Evolutionary conservation across 257 asterid species (phyloP).

Genomic region (Ophiorrhiza pumila): DNA sequence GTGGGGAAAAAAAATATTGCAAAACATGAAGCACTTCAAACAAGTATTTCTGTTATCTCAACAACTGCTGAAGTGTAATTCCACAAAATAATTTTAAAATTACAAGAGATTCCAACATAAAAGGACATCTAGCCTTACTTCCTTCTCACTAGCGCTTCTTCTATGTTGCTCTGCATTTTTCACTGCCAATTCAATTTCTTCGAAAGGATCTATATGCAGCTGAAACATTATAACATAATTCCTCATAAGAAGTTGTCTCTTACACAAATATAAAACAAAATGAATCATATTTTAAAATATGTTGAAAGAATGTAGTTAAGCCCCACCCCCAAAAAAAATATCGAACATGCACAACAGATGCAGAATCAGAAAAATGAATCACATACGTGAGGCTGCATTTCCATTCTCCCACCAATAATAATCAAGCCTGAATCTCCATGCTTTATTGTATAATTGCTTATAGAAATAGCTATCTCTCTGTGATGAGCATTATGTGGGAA

Average conservation of each 20-base stretch:
- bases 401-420: constrained; percentile 97
- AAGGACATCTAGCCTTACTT: constrained; percentile 50
- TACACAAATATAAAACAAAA: not conserved
- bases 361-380: constrained; percentile 11
- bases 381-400: constrained; percentile 93
- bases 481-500: constrained; percentile 98
- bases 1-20: not conserved
- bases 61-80: not conserved
- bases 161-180: constrained; percentile 92
- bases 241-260: not conserved
- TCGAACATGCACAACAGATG: not conserved
- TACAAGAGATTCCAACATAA: not conserved
- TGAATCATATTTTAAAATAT: not conserved
- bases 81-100: not conserved
- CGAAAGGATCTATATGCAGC: constrained; percentile 93
- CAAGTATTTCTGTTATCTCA: not conserved
- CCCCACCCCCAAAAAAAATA: not conserved
- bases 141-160: constrained; percentile 93
- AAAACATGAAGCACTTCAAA: not conserved
- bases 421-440: constrained; percentile 94
- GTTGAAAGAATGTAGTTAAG: not conserved
- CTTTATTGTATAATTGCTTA: constrained; percentile 86
- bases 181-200: constrained; percentile 76
- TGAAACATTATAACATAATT: constrained; percentile 26
- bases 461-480: constrained; percentile 80